Base-by-base conservation (phyloP, 2,329 filamentous ascomycete species). In the Pyricularia grisea region DNA sequence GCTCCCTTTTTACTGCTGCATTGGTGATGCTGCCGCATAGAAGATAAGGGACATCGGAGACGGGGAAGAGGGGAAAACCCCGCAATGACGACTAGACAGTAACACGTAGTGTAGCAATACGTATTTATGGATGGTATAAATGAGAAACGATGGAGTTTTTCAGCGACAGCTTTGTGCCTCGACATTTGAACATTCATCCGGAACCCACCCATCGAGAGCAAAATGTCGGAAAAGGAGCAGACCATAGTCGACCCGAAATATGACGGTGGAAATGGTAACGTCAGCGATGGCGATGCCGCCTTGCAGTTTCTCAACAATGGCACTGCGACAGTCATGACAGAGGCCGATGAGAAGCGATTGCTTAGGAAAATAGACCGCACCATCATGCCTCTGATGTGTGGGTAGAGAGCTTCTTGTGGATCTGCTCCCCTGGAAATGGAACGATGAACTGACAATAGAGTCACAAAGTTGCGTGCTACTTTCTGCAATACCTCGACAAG, bases 381-480 rank as follows among this genome's bases (percentile, higher is more conserved):
- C 11, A 74, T 77, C 33, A 71, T 77, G 28, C 76, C 76, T 4
- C 69, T 77, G 25, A 74, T 77, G 73, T 76, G 74, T 73, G 65
- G n/a, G 42, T 50, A 7, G 20, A 25, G 23, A 61, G 50, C 3
- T 61, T 12, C 1, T 27, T 3, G 14, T 17, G 25, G 58, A n/a
- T n/a, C n/a, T n/a, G 12, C n/a, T 9, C 12, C 10, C 12, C 25
- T 61, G 3, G 14, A 25, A 9, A 23, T 61, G 58, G 2, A 25
- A 27, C 58, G 7, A 61, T 61, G 7, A n/a, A 61, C 58, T 61
- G 33, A 36, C 33, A 27, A 61, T 27, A 27, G 58, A 23, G n/a
- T 12, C n/a, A 25, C 58, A 11, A 25, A 61, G 58, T 61, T n/a
- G 58, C 25, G 7, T 27, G 58, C 23, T 61, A 27, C 10, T 61